A percentile compares a stretch with the other conserved stretches of the same genome.
phyloP scores from a whole-genome alignment of 2,329 filamentous ascomycete genomes.

The Aspergillus brasiliensis region DNA sequence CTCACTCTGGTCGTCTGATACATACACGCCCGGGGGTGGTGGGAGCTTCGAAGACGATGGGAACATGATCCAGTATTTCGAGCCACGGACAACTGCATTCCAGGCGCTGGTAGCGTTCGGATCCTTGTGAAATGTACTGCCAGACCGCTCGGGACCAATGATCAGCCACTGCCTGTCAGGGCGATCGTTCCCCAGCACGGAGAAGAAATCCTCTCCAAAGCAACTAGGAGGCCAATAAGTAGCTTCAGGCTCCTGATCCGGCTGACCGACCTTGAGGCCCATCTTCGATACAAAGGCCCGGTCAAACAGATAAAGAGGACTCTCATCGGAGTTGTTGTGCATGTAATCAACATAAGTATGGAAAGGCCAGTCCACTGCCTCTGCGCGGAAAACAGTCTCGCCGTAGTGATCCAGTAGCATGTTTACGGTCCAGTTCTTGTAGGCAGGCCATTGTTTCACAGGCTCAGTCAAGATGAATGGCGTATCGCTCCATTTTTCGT shows the following conservation, averaged over 20 bases:
- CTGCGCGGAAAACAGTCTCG: slow-evolving; percentile 75
- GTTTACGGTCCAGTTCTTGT: slow-evolving; percentile 72
- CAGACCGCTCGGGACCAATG: slow-evolving; percentile 80
- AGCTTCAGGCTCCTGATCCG: slow-evolving; percentile 47
- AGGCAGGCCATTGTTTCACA: slow-evolving; percentile 80
- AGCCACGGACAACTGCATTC: slow-evolving; percentile 88
- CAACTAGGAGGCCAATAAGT: slow-evolving; percentile 79
- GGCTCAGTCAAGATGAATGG: slow-evolving; percentile 86
- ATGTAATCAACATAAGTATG: slow-evolving; percentile 82
- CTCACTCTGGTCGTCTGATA: slow-evolving; percentile 86
- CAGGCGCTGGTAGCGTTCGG: slow-evolving; percentile 74
- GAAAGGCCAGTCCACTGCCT: slow-evolving; percentile 90
- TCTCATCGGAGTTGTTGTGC: slow-evolving; percentile 77
- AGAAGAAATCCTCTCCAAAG: slow-evolving; percentile 85
- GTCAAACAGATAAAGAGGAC: slow-evolving; percentile 91
- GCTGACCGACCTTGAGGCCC: slow-evolving; percentile 61
- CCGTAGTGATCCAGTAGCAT: slow-evolving; percentile 65
- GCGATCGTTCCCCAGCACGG: slow-evolving; percentile 72
- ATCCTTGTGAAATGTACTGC: slow-evolving; percentile 92
- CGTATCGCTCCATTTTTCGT: slow-evolving; percentile 71
- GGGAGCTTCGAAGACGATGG: slow-evolving; percentile 65
- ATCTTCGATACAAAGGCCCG: slow-evolving; percentile 85
- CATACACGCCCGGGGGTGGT: slow-evolving; percentile 83
- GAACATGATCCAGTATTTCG: slow-evolving; percentile 99
- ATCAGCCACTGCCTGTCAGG: slow-evolving; percentile 94